Percentiles rank a stretch among this genome's conserved stretches.
Conservation (phyloP, 805 yeast species). For the Saccharomyces jurei region DNA sequence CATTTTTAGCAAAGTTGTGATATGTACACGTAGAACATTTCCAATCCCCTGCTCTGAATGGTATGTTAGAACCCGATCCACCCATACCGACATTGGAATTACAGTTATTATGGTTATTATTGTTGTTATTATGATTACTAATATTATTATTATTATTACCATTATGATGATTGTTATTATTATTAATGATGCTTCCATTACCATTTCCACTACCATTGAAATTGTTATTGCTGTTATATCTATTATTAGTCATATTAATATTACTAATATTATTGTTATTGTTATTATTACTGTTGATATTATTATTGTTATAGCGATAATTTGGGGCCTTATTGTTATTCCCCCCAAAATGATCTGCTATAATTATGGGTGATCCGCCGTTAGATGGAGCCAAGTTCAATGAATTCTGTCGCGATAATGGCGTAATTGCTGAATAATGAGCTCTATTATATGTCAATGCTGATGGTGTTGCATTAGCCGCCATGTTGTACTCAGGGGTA, state of each 20-base stretch:
- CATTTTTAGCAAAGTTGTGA: conserved; percentile 87
- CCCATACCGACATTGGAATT: conserved; percentile 15
- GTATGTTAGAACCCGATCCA: conserved; percentile 50
- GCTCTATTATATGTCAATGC: not conserved
- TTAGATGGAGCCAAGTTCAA: not conserved
- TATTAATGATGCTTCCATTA: conserved; percentile 5
- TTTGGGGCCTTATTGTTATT: not conserved
- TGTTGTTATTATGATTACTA: conserved; percentile 6
- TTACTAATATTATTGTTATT: not conserved
- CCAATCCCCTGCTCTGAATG: conserved; percentile 97
- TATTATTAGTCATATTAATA: not conserved
- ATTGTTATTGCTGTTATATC: conserved; percentile 1
- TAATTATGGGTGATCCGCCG: not conserved
- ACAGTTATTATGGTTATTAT: conserved; percentile 17
- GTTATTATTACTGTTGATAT: not conserved
- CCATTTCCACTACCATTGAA: conserved; percentile 5
- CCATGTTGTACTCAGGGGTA: not conserved
- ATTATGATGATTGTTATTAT: conserved; percentile 5
- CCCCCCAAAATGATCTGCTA: not conserved
- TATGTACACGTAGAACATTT: conserved; percentile 77
- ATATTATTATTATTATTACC: conserved; percentile 4
- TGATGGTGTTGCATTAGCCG: not conserved
- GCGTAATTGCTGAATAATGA: conserved; percentile 2
- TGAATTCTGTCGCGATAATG: conserved; percentile 2
- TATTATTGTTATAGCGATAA: not conserved